Evolutionary conservation across 177 flowering plant species (phyloP).

Genomic region (Vitis hybrid): DNA sequence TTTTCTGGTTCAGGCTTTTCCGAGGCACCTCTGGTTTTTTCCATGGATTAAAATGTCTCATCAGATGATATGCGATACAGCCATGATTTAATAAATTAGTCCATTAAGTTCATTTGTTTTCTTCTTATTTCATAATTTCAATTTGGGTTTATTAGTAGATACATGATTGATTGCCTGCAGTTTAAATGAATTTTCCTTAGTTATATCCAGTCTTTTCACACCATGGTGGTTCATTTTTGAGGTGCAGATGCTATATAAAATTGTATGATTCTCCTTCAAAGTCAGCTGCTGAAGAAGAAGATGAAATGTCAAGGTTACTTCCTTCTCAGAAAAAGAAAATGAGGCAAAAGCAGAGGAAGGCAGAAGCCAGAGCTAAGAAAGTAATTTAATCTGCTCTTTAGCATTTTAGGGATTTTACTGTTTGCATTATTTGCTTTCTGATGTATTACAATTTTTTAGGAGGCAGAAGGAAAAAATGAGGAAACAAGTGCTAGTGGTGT

Average conservation of each 20-base stretch:
- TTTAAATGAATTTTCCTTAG: not conserved
- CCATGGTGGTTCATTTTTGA: conserved; percentile 10
- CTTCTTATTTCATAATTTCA: not conserved
- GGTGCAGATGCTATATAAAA: conserved; percentile 84
- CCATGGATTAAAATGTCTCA: no score
- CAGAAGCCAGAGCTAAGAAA: conserved; percentile 97
- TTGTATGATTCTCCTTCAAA: conserved; percentile 88
- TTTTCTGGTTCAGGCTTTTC: no score
- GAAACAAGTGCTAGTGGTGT: conserved; percentile 58
- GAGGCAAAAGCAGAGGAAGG: conserved; percentile 92
- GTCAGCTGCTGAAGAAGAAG: conserved; percentile 83
- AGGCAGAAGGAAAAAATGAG: conserved; percentile 84
- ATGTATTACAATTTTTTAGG: conserved; percentile 42
- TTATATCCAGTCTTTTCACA: not conserved
- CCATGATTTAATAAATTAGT: not conserved
- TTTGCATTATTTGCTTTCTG: not conserved
- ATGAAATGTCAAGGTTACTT: conserved; percentile 75
- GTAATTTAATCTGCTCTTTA: conserved; percentile 30
- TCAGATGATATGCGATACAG: no score
- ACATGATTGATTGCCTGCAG: not conserved
- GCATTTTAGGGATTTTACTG: not conserved
- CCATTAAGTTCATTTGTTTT: not conserved
- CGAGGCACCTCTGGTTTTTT: no score
- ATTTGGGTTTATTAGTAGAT: not conserved
- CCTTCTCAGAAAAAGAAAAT: conserved; percentile 95